Evolutionary conservation across 768 basidiomycete genomes (phyloP), one percentile per base, ranked within the genome.

Genomic region (Rhizopogon rudus): DNA sequence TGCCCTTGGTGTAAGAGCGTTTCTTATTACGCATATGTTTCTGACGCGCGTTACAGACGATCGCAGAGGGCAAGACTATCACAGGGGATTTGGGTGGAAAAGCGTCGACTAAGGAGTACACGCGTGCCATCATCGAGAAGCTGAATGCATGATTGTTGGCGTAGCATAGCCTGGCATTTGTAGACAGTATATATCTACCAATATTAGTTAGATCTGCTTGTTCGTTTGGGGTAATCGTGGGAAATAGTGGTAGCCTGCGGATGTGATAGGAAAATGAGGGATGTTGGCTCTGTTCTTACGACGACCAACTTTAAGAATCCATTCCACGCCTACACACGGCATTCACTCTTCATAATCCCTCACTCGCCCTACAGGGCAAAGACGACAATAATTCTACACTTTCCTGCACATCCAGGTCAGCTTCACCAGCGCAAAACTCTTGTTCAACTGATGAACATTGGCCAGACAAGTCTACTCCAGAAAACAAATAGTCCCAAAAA

Each of bases 71-170:
- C 61, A 93, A 91, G 76, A 71, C 78, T 41, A 95, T 98, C 71
- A 99, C 97, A 7, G 91, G 96, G 31, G 97, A 99, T 72, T 76
- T 99, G 56, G 94, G 97, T 20, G 97, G 97, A 41, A 94, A 89
- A 70, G 83, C 95, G 14, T 83, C 85, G 35, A 99, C 97, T 3
- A 78, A 78, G 70, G 87, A 97, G 72, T 98, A 91, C 76, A 95
- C 95, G 41, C 69, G 82, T 52, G 88, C 93, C 28, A 96, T 98
- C 73, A 87, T 97, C 58, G 63, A 75, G 59, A 93, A 84, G 75
- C 75, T 96, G 62, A 64, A 63, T 55, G 63, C 56, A 46, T 66
- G 65, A 64, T 53, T 49, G 43, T 60, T 14, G 22, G 33, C 31
- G 49, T 14, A 41, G 41, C 22, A 25, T 25, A 28, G 16, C 44